Evolutionary conservation across 352 stramenopile genomes (phyloP), one percentile per base, ranked within the genome.

Genomic region (Nothophytophthora sp.): DNA sequence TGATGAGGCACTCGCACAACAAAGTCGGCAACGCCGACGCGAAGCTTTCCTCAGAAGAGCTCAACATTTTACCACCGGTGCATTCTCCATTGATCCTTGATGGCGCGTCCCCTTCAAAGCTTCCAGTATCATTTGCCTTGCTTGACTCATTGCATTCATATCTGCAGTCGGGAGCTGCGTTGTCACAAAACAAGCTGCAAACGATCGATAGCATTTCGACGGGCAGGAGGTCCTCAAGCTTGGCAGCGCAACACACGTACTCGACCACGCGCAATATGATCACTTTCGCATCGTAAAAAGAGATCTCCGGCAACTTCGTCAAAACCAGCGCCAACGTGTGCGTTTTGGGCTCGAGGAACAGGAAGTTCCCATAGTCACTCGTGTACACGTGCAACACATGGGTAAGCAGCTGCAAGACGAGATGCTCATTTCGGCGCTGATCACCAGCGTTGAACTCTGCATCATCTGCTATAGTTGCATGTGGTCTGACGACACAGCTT

Each of bases 211-310:
- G 56, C 30, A 91, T 78, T 18, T 90, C 76, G 19, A 73, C 62
- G 19, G 79, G 71, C 15, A 86, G 43, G 6, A 63, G 37, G 2
- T 62, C 62, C 2, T 88, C 72, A 13, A 65, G 35, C 28, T 65
- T 68, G 25, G 76, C 80, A 25, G 73, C 63, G 18, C 70, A 80
- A 39, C 79, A 89, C 9, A 90, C 76, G 32, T 90, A 89, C 50
- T 93, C 79, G n/a, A 88, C 80, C 19, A 89, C 82, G 15, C 77
- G 67, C 19, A 93, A 62, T 7, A 88, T 85, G 50, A 90, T 88
- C 12, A 87, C 64, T 34, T 77, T 68, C 3, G 77, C 71, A 40
- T 88, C 73, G 30, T 76, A 82, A 22, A 76, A 86, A 3, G 27
- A 33, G 3, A 86, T 81, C 22, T 61, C 63, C 5, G 73, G 76